Base-by-base conservation (phyloP, 345 rosid genomes). In the Syzygium aromaticum region DNA sequence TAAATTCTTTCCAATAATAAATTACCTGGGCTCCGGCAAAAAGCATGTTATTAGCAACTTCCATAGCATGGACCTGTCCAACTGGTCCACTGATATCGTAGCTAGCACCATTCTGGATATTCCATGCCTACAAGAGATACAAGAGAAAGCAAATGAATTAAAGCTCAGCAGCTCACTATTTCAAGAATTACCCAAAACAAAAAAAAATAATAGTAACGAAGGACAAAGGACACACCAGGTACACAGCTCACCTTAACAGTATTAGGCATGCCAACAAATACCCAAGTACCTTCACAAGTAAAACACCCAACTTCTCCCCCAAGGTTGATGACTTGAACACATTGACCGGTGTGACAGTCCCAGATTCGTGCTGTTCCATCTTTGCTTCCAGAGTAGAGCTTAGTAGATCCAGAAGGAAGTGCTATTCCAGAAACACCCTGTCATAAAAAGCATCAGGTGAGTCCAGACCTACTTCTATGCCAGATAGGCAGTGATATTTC, bases 21-120 rank as follows among this genome's bases (percentile, higher is more conserved):
- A 73, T 90, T 88, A 95, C 95, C 94, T 93, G 91, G 2, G 89
- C 90, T 51, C 95, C 98, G 59, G 95, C 97, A 52, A 93, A 94
- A 15, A 94, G 93, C 94, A 91, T 91, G 57, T 91, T 92, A 0
- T 85, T 85, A 17, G 86, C 92, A 86, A 87, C 87, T 77, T 84
- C 89, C 90, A 93, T 89, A 54, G 93, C 90, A 80, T 89, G 77
- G 82, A 94, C 93, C 52, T 92, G 92, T 77, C 96, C 97, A 63
- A 90, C 88, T 4, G 90, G 90, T 28, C 92, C 94, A 19, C 84
- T 33, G 52, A 94, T 92, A 87, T 84, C 88, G 21, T 89, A 86
- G 10, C 90, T 92, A 61, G 88, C 87, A 30, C 46, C 87, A 40
- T 89, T 89, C 85, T 93, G 89, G 84, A 90, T 87, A 53, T 95